phyloP scores from a whole-genome alignment of 192 early-diverging fungal species.

The Coemansia sp. region DNA sequence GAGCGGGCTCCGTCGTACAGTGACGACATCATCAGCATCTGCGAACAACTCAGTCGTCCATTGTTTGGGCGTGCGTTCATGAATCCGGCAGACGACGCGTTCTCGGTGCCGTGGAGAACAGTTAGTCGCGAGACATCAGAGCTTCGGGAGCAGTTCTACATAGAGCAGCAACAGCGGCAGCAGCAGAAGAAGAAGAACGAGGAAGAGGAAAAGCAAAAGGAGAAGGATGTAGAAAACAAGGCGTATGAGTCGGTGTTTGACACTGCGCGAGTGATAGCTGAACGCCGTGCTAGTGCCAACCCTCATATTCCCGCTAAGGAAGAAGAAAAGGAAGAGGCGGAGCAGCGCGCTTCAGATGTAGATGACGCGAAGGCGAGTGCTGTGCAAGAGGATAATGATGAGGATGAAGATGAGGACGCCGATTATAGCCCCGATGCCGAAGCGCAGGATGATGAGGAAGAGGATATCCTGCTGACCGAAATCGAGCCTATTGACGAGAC shows the following conservation, averaged over 20 bases:
- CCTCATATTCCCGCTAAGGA: conserved; percentile 1
- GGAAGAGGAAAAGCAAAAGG: not conserved
- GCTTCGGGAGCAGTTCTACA: conserved; percentile 32
- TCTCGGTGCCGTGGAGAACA: conserved; percentile 48
- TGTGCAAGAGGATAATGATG: conserved; percentile 26
- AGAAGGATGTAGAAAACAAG: not conserved
- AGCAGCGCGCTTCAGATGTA: conserved; percentile 9
- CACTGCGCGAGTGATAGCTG: conserved; percentile 29
- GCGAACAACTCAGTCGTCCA: conserved; percentile 33
- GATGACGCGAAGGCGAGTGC: conserved; percentile 23
- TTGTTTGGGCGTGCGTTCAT: conserved; percentile 15
- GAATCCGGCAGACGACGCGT: conserved; percentile 19
- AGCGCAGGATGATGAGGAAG: conserved; percentile 38
- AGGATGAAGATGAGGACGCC: conserved; percentile 27
- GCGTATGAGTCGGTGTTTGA: conserved; percentile 49
- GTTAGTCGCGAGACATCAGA: conserved; percentile 43
- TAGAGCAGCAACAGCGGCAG: conserved; percentile 13
- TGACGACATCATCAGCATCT: conserved; percentile 24
- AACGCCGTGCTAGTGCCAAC: conserved; percentile 16
- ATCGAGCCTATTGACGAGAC: conserved; percentile 46
- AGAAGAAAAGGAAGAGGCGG: not conserved
- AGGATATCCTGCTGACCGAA: conserved; percentile 31
- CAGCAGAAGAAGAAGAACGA: not conserved
- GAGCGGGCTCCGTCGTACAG: conserved; percentile 14
- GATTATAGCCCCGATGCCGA: conserved; percentile 33